Evolutionary conservation across 257 asterid genomes (phyloP).

Genomic region (Capsicum rhomboideum): DNA sequence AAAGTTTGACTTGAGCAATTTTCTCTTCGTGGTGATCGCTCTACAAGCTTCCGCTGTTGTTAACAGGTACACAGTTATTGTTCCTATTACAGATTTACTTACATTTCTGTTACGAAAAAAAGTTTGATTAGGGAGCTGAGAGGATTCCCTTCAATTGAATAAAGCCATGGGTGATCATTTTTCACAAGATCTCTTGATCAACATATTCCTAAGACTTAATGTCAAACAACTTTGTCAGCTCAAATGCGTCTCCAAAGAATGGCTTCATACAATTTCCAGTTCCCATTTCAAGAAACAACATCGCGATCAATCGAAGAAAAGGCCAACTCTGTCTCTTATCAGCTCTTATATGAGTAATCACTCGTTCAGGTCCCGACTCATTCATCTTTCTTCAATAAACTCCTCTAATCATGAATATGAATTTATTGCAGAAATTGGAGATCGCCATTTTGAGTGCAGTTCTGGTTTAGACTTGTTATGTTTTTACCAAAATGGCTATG

Average conservation of each 20-base stretch:
- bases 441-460: not conserved
- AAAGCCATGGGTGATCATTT: not conserved
- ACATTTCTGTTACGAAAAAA: not conserved
- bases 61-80: not conserved
- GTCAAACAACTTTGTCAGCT: slow-evolving; percentile 11
- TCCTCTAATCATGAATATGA: not conserved
- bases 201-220: not conserved
- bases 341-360: not conserved
- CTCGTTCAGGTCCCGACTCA: not conserved
- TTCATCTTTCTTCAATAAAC: not conserved
- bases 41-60: not conserved
- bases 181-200: not conserved
- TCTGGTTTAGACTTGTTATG: not conserved
- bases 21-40: not conserved
- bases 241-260: slow-evolving; percentile 4
- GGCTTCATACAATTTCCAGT: not conserved
- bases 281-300: slow-evolving; percentile 3
- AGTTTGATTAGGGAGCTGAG: not conserved
- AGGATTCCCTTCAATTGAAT: not conserved
- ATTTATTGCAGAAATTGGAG: not conserved
- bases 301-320: not conserved
- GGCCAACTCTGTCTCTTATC: not conserved
- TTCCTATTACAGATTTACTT: not conserved
- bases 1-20: not conserved
- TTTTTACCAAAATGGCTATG: not conserved